These are phyloP conservation scores for Colletotrichum melonis DNA, from an alignment of 2,329 filamentous ascomycete species.

Conservation along the genomic window DNA sequence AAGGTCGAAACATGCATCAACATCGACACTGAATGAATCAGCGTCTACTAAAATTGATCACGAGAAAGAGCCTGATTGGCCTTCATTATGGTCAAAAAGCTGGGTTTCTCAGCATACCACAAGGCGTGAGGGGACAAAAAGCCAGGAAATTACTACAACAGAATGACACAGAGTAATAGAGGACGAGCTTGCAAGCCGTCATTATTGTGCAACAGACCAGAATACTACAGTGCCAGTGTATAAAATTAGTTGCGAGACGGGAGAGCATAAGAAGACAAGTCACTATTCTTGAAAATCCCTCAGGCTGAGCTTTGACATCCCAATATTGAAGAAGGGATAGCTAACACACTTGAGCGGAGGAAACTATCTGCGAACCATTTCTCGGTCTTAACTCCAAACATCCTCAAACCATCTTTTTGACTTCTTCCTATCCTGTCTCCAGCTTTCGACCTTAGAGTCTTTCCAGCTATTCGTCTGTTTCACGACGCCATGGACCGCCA, in stretches of 20 bases:
- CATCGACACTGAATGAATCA: not conserved
- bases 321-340: not conserved
- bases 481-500: not conserved
- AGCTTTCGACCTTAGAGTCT: not conserved
- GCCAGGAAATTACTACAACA: not conserved
- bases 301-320: not conserved
- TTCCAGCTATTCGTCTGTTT: not conserved
- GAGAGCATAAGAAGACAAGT: not conserved
- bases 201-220: not conserved
- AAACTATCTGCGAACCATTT: not conserved
- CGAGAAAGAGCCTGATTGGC: not conserved
- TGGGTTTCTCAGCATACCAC: not conserved
- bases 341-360: too few species aligned
- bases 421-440: not conserved
- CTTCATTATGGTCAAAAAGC: not conserved
- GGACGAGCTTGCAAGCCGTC: not conserved
- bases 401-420: not conserved
- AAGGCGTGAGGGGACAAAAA: not conserved
- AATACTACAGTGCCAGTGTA: not conserved
- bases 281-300: not conserved
- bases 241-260: not conserved
- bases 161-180: not conserved
- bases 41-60: not conserved
- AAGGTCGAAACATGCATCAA: conserved; percentile 8
- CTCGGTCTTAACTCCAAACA: not conserved